Evolutionary conservation across 345 rosid genomes (phyloP).

Genomic region (Populus ilicifolia): DNA sequence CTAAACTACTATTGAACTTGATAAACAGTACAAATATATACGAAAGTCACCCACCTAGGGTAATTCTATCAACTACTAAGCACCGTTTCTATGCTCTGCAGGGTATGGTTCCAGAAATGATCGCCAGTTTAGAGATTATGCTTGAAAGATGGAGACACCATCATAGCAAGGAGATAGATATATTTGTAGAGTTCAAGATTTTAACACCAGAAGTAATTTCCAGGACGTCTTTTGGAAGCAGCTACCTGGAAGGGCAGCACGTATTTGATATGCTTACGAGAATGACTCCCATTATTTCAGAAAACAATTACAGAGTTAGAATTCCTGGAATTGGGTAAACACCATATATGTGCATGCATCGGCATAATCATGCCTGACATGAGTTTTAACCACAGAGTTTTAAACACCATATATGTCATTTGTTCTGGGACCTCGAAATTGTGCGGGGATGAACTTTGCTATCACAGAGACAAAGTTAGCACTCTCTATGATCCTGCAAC

Average conservation of each 20-base stretch:
- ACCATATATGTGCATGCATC: not conserved
- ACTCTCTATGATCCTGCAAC: slow-evolving; percentile 48
- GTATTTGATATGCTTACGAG: slow-evolving; percentile 34
- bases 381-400: too few relatives aligned
- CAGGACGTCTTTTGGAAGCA: slow-evolving; percentile 52
- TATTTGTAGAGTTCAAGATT: slow-evolving; percentile 29
- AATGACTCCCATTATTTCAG: slow-evolving; percentile 10
- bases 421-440: slow-evolving; percentile 37
- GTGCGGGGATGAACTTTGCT: slow-evolving; percentile 41
- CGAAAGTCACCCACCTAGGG: not conserved
- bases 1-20: not conserved
- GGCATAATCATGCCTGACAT: not conserved
- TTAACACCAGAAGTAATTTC: slow-evolving; percentile 46
- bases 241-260: slow-evolving; percentile 35
- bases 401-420: too few relatives aligned
- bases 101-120: slow-evolving; percentile 37
- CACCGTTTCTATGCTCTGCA: slow-evolving; percentile 3
- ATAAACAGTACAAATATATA: not conserved
- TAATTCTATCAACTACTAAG: not conserved
- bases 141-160: slow-evolving; percentile 38
- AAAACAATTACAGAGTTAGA: slow-evolving; percentile 12
- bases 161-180: slow-evolving; percentile 38
- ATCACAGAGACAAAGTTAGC: slow-evolving; percentile 35
- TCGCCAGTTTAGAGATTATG: slow-evolving; percentile 40
- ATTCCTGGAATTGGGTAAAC: slow-evolving; percentile 23